Base-by-base conservation (phyloP, 2,329 filamentous ascomycete species). In the Neofusicoccum sp. region DNA sequence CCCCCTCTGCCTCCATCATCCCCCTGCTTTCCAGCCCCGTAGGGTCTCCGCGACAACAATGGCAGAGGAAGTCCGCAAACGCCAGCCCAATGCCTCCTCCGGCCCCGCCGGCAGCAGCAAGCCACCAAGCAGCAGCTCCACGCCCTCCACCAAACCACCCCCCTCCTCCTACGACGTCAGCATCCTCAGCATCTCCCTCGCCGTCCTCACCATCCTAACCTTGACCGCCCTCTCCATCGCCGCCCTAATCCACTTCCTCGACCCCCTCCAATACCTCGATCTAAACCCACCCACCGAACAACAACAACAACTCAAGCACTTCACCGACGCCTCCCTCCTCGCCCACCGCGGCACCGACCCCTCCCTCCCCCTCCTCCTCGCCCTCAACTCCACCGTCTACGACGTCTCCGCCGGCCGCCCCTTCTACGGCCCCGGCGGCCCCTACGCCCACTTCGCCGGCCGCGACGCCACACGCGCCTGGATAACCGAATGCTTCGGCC, bases 401-500 rank as follows among this genome's bases (percentile, higher is more conserved):
- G 69, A 71, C 63, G 69, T 71, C 51, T 68, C 67, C 12, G 62
- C 65, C 47, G 61, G 53, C 2, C 69, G 66, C 14, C 57, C 62
- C 53, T 70, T 71, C 65, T 71, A 71, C 64, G 69, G 69, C 24
- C 69, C 69, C 1, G 65, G 67, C 12, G 69, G 69, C 4, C 66
- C 67, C 54, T 71, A 71, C 64, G 51, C 66, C 44, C 67, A 69
- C 58, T 70, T 71, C 59, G 65, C 66, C 24, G 69, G 68, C 36
- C 62, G 64, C 45, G 69, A 71, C 51, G 69, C 69, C 5, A 66
- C 69, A 4, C 65, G 69, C 47, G 68, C 68, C 40, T 71, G 68
- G 68, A 62, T 71, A 3, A 70, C 69, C 9, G 68, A 69, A 54
- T 71, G 69, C 64, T 71, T 69, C 66, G 69, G 69, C 45, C 61